Percentiles rank a stretch among this genome's conserved stretches.
These are phyloP conservation scores for Fusarium nelsonii DNA, from an alignment of 2,329 filamentous ascomycete species.

Conservation along the genomic window DNA sequence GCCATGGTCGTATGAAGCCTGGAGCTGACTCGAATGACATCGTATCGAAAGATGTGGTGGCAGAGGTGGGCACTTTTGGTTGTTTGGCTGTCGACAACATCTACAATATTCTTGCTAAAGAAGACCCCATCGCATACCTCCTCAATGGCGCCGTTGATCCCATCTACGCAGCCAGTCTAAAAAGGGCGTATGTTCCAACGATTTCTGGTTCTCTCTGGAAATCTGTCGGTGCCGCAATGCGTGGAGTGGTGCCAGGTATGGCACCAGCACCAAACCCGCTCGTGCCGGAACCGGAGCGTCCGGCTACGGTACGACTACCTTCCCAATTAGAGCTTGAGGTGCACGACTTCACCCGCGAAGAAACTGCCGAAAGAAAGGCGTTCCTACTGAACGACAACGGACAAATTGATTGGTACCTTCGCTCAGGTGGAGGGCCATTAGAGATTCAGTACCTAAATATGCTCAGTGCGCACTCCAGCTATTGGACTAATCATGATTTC, in stretches of 20 bases:
- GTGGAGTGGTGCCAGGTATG: slow-evolving; percentile 70
- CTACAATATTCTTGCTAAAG: slow-evolving; percentile 86
- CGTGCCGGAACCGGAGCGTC: slow-evolving; percentile 52
- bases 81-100: slow-evolving; percentile 95
- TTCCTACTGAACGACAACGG: slow-evolving; percentile 94
- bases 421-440: slow-evolving; percentile 84
- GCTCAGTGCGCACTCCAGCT: slow-evolving; percentile 93
- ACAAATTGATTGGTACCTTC: slow-evolving; percentile 91
- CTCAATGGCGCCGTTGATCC: slow-evolving; percentile 92
- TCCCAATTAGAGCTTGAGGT: slow-evolving; percentile 90
- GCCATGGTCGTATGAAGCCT: slow-evolving; percentile 80
- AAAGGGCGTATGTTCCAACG: slow-evolving; percentile 82
- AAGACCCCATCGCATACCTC: slow-evolving; percentile 86
- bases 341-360: slow-evolving; percentile 92
- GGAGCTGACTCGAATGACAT: slow-evolving; percentile 75
- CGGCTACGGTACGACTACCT: slow-evolving; percentile 62
- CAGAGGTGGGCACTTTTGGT: slow-evolving; percentile 83
- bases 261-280: slow-evolving; percentile 50
- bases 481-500: slow-evolving; percentile 90
- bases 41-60: slow-evolving; percentile 72
- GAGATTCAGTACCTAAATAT: slow-evolving; percentile 98
- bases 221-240: slow-evolving; percentile 72
- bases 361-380: slow-evolving; percentile 90
- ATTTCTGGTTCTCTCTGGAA: slow-evolving; percentile 74
- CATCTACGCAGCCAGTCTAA: slow-evolving; percentile 80